Conservation (phyloP, 2,329 filamentous ascomycete species). For the Phaeosphaeriaceae sp. region DNA sequence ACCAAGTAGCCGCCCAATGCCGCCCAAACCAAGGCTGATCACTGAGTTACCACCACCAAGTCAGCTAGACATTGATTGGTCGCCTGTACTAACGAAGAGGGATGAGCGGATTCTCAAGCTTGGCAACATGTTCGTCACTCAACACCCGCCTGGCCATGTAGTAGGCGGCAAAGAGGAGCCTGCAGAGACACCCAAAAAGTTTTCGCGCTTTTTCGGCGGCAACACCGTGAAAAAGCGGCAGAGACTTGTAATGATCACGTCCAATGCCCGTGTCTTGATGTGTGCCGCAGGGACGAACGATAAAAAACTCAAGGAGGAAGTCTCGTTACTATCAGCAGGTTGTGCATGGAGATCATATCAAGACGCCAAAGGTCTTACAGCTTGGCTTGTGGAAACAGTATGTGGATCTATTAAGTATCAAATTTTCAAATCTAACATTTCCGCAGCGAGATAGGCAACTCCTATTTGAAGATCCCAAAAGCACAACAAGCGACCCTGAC, state of each 20-base stretch:
- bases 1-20: conserved; percentile 30
- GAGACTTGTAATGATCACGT: conserved; percentile 92
- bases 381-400: conserved; percentile 94
- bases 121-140: conserved; percentile 85
- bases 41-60: conserved; percentile 96
- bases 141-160: conserved; percentile 77
- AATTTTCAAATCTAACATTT: conserved; percentile 4
- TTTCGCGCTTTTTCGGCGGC: conserved; percentile 91
- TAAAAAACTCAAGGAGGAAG: conserved; percentile 91
- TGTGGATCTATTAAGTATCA: conserved; percentile 49
- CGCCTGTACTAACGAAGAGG: conserved; percentile 84
- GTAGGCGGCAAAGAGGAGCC: conserved; percentile 71
- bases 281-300: conserved; percentile 92
- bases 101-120: conserved; percentile 96
- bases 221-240: conserved; percentile 92
- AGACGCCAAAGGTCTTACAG: conserved; percentile 84
- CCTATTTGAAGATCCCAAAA: conserved; percentile 91
- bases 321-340: conserved; percentile 79
- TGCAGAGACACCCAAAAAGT: conserved; percentile 75
- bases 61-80: conserved; percentile 98
- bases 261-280: conserved; percentile 85
- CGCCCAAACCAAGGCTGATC: conserved; percentile 76
- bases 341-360: conserved; percentile 79
- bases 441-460: conserved; percentile 85
- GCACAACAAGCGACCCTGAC: conserved; percentile 67